Percentiles rank a stretch among this genome's conserved stretches.
Evolutionary conservation across 2,329 filamentous ascomycete species (phyloP).

Genomic region (Harringtonia lauricola): DNA sequence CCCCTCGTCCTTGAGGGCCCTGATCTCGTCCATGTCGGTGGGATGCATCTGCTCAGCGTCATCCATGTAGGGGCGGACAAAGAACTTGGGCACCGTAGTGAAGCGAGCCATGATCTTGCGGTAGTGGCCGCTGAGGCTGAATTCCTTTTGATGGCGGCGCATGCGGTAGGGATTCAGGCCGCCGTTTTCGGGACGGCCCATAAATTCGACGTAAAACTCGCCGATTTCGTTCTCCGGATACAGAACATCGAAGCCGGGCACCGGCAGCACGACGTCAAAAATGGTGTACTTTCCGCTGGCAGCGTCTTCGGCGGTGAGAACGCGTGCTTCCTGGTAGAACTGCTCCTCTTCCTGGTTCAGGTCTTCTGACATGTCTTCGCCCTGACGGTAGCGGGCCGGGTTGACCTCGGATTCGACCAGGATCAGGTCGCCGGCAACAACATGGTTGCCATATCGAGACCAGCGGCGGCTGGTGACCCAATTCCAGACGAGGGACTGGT

Average conservation of each 20-base stretch:
- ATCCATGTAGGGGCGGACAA: conserved; percentile 58
- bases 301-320: conserved; percentile 68
- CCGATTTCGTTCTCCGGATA: conserved; percentile 80
- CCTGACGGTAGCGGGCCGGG: conserved; percentile 24
- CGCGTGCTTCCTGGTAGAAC: conserved; percentile 47
- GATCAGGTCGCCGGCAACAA: conserved; percentile 79
- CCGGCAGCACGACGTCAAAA: conserved; percentile 81
- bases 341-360: conserved; percentile 31
- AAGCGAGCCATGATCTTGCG: conserved; percentile 72
- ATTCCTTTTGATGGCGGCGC: conserved; percentile 75
- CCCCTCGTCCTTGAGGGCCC: conserved; percentile 24
- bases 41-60: conserved; percentile 76
- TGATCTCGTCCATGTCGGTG: conserved; percentile 69
- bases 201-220: conserved; percentile 77
- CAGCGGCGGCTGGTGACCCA: conserved; percentile 71
- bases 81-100: conserved; percentile 50
- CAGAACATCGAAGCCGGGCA: conserved; percentile 81
- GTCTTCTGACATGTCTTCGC: conserved; percentile 55
- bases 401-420: conserved; percentile 32
- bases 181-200: conserved; percentile 70
- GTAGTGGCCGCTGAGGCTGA: conserved; percentile 81
- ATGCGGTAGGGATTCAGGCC: conserved; percentile 73
- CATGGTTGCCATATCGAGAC: conserved; percentile 58
- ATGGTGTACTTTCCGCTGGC: conserved; percentile 66
- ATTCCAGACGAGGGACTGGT: conserved; percentile 95